These are phyloP conservation scores for Clavispora vitiphila DNA, from an alignment of 805 yeast species.

Conservation along the genomic window DNA sequence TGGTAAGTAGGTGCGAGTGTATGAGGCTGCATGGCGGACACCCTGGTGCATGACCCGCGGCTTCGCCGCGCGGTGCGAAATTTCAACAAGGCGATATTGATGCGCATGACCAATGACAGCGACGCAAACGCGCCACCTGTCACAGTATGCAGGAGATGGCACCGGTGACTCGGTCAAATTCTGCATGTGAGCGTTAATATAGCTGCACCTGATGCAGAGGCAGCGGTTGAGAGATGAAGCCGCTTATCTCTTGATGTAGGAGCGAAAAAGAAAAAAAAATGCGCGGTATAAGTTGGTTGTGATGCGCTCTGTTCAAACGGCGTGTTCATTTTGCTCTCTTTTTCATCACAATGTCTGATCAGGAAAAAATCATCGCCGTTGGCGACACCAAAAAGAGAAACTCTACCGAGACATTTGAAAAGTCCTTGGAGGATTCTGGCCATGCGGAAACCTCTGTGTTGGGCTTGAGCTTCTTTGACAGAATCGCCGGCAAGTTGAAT, in stretches of 20 bases:
- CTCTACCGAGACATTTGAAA: constrained; percentile 22
- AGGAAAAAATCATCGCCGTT: constrained; percentile 9
- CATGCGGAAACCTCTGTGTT: constrained; percentile 22
- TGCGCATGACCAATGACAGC: neutral
- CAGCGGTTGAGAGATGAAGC: neutral
- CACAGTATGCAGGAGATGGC: neutral
- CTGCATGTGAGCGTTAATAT: neutral
- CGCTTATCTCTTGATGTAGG: neutral
- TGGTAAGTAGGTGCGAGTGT: neutral
- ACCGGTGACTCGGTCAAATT: neutral
- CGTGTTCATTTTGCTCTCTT: neutral
- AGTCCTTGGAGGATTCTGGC: constrained; percentile 21
- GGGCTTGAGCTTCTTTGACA: constrained; percentile 25
- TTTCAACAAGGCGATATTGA: neutral
- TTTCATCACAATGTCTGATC: constrained; percentile 8
- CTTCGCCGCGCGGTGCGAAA: neutral
- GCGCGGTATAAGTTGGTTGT: neutral
- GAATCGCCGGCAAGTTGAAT: constrained; percentile 30
- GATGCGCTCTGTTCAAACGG: neutral
- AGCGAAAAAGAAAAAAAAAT: neutral
- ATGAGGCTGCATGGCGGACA: neutral
- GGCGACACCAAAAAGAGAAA: constrained; percentile 14
- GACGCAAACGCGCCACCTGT: neutral
- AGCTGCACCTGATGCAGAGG: neutral
- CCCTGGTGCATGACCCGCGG: constrained; percentile 1